phyloP scores from a whole-genome alignment of 2,329 filamentous ascomycete genomes.

The Exophiala sp. region DNA sequence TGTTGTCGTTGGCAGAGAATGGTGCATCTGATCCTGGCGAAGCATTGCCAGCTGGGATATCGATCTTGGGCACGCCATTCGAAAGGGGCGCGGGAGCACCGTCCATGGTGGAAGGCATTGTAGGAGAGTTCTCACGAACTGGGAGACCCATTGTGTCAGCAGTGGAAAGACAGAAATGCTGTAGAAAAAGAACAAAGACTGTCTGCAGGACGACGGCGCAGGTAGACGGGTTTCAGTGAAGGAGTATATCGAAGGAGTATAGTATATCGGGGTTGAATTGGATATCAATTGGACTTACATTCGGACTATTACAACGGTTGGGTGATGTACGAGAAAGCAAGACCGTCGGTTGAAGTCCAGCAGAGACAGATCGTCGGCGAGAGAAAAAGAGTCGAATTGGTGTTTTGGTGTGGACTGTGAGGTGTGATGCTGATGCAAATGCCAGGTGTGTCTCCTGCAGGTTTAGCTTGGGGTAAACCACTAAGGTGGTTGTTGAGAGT shows the following conservation, averaged over 20 bases:
- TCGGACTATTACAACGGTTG: conserved; percentile 12
- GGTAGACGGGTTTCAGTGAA: conserved; percentile 2
- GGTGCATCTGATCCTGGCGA: conserved; percentile 27
- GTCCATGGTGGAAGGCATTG: conserved; percentile 51
- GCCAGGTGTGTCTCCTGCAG: not conserved
- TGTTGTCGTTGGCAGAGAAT: conserved; percentile 92
- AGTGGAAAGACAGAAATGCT: conserved; percentile 2
- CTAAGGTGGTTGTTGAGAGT: conserved; percentile 22
- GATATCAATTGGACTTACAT: conserved; percentile 17
- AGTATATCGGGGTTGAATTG: conserved; percentile 5
- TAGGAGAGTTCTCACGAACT: conserved; percentile 25
- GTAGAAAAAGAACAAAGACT: conserved; percentile 1
- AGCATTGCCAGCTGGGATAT: conserved; percentile 45
- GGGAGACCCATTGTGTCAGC: conserved; percentile 27
- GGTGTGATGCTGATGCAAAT: conserved; percentile 15
- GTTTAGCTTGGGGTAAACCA: not conserved
- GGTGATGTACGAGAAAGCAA: conserved; percentile 8
- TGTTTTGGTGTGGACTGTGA: conserved; percentile 6
- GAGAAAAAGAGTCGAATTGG: conserved; percentile 10
- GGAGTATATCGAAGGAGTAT: not conserved
- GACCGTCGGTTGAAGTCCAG: conserved; percentile 12
- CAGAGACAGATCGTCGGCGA: conserved; percentile 11
- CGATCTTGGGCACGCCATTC: conserved; percentile 48
- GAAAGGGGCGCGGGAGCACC: conserved; percentile 36
- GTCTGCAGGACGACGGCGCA: conserved; percentile 3